Conservation (phyloP, 495 filamentous ascomycete species). For the Parachaetomium inaequale region DNA sequence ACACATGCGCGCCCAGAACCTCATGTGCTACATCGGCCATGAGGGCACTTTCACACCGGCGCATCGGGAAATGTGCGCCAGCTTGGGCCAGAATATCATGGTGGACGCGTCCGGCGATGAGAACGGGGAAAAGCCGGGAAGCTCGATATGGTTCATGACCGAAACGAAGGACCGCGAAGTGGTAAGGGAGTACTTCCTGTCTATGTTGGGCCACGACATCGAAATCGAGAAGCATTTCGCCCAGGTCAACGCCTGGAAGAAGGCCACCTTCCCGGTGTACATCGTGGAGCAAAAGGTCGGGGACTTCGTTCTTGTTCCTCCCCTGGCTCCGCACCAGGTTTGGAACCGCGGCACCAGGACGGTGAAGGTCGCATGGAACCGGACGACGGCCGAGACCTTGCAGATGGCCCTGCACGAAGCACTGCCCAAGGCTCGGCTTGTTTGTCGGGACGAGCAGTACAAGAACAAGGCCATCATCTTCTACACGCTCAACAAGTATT, state of each 20-base stretch:
- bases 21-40: slow-evolving; percentile 98
- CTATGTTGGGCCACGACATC: slow-evolving; percentile 87
- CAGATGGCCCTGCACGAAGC: slow-evolving; percentile 81
- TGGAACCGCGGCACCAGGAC: slow-evolving; percentile 96
- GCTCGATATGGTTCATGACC: slow-evolving; percentile 98
- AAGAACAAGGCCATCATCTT: slow-evolving; percentile 96
- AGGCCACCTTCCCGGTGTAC: slow-evolving; percentile 86
- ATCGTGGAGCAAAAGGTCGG: slow-evolving; percentile 90
- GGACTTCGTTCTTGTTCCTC: slow-evolving; percentile 94
- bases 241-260: slow-evolving; percentile 86
- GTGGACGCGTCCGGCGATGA: slow-evolving; percentile 77
- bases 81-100: slow-evolving; percentile 96
- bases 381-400: slow-evolving; percentile 89
- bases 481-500: slow-evolving; percentile 76
- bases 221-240: slow-evolving; percentile 96
- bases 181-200: slow-evolving; percentile 88
- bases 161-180: slow-evolving; percentile 81
- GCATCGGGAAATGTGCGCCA: slow-evolving; percentile 97
- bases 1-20: slow-evolving; percentile 84
- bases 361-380: slow-evolving; percentile 97
- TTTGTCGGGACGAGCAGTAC: slow-evolving; percentile 98
- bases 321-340: slow-evolving; percentile 93
- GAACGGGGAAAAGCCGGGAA: slow-evolving; percentile 70
- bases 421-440: slow-evolving; percentile 78
- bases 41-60: slow-evolving; percentile 96